Conservation (phyloP, 1,139 yeast species). For the Saccharomyces uvarum region DNA sequence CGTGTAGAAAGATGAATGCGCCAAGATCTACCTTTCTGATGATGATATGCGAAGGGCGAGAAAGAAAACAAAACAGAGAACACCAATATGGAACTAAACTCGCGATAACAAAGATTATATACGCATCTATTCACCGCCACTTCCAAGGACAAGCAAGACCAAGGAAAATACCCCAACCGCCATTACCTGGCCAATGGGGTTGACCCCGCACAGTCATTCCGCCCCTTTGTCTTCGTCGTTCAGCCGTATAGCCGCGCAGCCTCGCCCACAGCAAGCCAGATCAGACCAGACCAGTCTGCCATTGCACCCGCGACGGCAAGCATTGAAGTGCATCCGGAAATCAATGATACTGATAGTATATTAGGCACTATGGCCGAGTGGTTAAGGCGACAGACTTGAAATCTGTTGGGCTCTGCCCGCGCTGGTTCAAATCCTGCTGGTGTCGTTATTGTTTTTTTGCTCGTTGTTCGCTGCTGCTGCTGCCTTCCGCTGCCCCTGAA, state of each 20-base stretch:
- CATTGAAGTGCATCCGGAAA: too few species aligned
- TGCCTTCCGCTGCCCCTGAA: not conserved
- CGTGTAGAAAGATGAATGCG: not conserved
- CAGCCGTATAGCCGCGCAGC: not conserved
- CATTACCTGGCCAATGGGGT: not conserved
- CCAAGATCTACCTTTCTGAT: not conserved
- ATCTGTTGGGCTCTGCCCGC: conserved; percentile 32
- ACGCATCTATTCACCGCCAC: not conserved
- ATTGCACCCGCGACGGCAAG: too few species aligned
- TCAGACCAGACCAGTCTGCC: too few species aligned
- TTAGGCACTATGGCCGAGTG: conserved; percentile 30
- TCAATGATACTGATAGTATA: too few species aligned
- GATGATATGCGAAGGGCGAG: not conserved
- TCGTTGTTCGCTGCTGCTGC: too few species aligned
- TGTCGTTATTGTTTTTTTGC: conserved; percentile 15
- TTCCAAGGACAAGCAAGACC: not conserved
- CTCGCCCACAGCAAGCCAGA: not conserved
- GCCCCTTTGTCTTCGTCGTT: not conserved
- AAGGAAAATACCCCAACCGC: not conserved
- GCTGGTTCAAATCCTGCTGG: conserved; percentile 30
- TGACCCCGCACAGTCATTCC: not conserved
- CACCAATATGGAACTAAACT: not conserved
- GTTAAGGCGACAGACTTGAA: conserved; percentile 31
- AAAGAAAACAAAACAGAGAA: not conserved
- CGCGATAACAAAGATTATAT: not conserved